These are phyloP conservation scores for Raffaelea ambrosiae DNA, from an alignment of 2,329 filamentous ascomycete species.

Conservation along the genomic window DNA sequence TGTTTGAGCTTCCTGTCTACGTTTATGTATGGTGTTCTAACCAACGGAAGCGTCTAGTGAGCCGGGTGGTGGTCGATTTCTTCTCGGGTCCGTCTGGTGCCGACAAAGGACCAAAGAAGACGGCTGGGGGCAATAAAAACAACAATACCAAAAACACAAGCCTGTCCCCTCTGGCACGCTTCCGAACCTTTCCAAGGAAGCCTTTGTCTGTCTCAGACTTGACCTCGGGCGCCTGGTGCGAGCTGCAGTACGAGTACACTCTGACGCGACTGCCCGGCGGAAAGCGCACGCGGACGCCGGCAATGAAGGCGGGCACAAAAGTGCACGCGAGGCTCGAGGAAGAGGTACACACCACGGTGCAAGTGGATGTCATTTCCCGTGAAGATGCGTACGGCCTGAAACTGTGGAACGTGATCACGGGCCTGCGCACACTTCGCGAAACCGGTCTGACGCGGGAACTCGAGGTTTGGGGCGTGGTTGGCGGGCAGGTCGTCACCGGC, in stretches of 20 bases:
- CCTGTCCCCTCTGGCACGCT: slow-evolving; percentile 61
- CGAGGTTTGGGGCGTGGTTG: slow-evolving; percentile 76
- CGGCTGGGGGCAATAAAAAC: neutral
- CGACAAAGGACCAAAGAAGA: neutral
- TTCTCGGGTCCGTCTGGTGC: slow-evolving; percentile 7
- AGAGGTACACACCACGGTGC: slow-evolving; percentile 70
- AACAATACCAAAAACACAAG: slow-evolving; percentile 9
- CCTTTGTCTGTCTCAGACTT: slow-evolving; percentile 83
- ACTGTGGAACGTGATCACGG: slow-evolving; percentile 88
- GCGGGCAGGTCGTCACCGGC: slow-evolving; percentile 71
- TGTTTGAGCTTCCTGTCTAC: neutral
- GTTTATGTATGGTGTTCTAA: neutral
- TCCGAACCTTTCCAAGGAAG: slow-evolving; percentile 68
- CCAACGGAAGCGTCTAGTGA: slow-evolving; percentile 40
- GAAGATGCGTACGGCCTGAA: slow-evolving; percentile 77
- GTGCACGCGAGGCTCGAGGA: slow-evolving; percentile 81
- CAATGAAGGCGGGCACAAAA: slow-evolving; percentile 74
- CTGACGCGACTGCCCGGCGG: slow-evolving; percentile 65
- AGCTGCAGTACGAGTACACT: slow-evolving; percentile 86
- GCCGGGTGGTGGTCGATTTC: slow-evolving; percentile 27
- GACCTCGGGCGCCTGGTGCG: slow-evolving; percentile 87
- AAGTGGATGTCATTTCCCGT: slow-evolving; percentile 60
- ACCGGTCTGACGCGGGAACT: slow-evolving; percentile 67
- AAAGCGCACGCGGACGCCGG: slow-evolving; percentile 62
- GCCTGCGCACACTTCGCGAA: slow-evolving; percentile 63